phyloP scores from a whole-genome alignment of 306 rosid species.

The Arachis stenosperma region DNA sequence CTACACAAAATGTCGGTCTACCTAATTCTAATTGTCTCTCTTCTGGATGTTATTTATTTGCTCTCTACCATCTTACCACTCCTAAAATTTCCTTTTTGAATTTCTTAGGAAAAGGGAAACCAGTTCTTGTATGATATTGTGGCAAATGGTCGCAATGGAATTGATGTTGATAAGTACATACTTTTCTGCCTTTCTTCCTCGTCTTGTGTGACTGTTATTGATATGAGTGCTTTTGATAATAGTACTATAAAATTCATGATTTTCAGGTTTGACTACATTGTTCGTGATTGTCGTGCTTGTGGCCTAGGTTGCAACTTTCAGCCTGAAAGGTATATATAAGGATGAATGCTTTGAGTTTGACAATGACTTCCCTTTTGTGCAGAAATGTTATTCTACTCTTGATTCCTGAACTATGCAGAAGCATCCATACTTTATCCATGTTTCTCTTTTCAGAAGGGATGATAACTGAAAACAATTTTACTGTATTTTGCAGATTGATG shows the following conservation, averaged over 20 bases:
- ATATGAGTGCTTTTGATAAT: slow-evolving; percentile 21
- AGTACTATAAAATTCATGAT: slow-evolving; percentile 7
- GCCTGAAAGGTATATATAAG: slow-evolving; percentile 57
- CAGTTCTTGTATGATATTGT: slow-evolving; percentile 84
- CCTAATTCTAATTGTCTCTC: slow-evolving; percentile 24
- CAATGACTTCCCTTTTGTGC: slow-evolving; percentile 18
- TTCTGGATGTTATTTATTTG: not conserved
- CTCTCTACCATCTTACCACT: not conserved
- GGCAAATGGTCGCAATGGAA: slow-evolving; percentile 94
- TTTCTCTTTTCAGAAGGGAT: slow-evolving; percentile 22
- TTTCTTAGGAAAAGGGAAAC: slow-evolving; percentile 48
- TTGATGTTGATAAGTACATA: slow-evolving; percentile 82
- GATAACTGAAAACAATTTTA: slow-evolving; percentile 23
- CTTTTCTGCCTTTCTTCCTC: slow-evolving; percentile 23
- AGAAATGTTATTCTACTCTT: slow-evolving; percentile 26
- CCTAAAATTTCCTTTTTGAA: slow-evolving; percentile 2
- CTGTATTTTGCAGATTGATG: slow-evolving; percentile 44
- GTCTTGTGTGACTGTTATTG: slow-evolving; percentile 4
- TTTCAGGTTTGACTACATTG: slow-evolving; percentile 87
- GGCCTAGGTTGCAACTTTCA: slow-evolving; percentile 91
- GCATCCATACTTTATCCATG: not conserved
- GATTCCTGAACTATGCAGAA: slow-evolving; percentile 15
- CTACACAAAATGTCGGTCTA: slow-evolving; percentile 42
- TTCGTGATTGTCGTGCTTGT: slow-evolving; percentile 87
- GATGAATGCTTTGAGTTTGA: slow-evolving; percentile 36